Evolutionary conservation across 2,329 filamentous ascomycete species (phyloP).

Genomic region (Ceratocystis colombiana): DNA sequence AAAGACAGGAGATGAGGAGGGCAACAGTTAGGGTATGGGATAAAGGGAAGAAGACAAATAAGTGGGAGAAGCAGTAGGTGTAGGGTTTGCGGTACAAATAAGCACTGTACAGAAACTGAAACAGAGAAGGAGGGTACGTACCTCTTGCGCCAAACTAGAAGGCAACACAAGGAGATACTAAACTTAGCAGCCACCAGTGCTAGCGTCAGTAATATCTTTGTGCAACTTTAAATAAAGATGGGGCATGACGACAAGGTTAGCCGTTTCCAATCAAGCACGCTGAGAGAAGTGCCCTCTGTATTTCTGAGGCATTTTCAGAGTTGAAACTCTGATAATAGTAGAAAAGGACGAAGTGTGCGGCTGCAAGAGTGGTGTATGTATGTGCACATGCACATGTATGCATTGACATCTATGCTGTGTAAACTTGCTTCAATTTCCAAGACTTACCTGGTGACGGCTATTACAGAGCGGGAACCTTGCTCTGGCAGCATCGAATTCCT

Average conservation of each 20-base stretch:
- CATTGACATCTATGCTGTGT: not conserved
- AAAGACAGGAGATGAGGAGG: not conserved
- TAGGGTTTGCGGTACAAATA: not conserved
- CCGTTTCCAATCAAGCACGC: not conserved
- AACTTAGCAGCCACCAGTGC: not conserved
- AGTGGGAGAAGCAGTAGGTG: not conserved
- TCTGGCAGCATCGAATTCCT: not conserved
- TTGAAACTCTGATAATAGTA: no score
- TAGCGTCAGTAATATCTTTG: conserved; percentile 14
- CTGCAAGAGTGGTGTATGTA: no score
- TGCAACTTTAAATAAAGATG: conserved; percentile 14
- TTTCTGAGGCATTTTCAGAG: no score
- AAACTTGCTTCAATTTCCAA: not conserved
- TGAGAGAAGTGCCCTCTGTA: not conserved
- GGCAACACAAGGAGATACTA: conserved; percentile 7
- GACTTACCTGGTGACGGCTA: not conserved
- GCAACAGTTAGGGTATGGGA: not conserved
- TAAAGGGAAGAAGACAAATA: not conserved
- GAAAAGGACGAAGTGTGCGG: no score
- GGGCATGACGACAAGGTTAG: not conserved
- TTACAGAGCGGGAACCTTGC: no score
- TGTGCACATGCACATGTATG: not conserved
- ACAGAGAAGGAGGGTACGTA: conserved; percentile 9
- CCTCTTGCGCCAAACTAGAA: not conserved
- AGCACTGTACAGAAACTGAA: not conserved